Percentiles rank a stretch among this genome's conserved stretches.
These are phyloP conservation scores for Talaromyces marneffei DNA, from an alignment of 2,329 filamentous ascomycete genomes.

Conservation along the genomic window DNA sequence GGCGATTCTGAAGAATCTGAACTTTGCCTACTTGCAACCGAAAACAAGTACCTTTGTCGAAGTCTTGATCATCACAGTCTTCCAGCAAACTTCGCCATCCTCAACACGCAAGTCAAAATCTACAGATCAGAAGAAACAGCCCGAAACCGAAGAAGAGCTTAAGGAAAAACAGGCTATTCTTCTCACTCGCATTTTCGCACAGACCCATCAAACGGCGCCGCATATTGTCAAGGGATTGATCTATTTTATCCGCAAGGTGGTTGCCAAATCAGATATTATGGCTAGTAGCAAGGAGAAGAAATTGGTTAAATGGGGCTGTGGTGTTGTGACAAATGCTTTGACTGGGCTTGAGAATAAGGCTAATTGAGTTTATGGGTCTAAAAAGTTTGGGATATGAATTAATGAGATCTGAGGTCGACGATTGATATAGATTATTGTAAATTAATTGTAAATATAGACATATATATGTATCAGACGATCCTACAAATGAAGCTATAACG, in stretches of 20 bases:
- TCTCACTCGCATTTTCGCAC: constrained; percentile 62
- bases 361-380: background rate
- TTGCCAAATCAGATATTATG: constrained; percentile 59
- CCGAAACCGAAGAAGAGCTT: constrained; percentile 6
- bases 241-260: constrained; percentile 71
- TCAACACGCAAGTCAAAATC: constrained; percentile 26
- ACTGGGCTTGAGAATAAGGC: background rate
- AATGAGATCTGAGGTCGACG: background rate
- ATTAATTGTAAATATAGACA: background rate
- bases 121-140: constrained; percentile 21
- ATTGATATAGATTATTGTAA: background rate
- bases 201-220: constrained; percentile 54
- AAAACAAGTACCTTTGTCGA: constrained; percentile 76
- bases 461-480: background rate
- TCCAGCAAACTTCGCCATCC: constrained; percentile 50
- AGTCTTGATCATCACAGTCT: constrained; percentile 67
- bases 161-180: constrained; percentile 24
- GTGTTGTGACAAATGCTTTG: constrained; percentile 37
- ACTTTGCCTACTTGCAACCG: constrained; percentile 68
- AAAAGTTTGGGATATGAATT: background rate
- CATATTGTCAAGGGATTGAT: constrained; percentile 68
- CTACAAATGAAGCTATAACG: background rate
- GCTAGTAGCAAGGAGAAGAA: constrained; percentile 48
- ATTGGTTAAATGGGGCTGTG: constrained; percentile 44
- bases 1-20: constrained; percentile 58